Evolutionary conservation across 1,284 basidiomycete species (phyloP).

Genomic region (Lignosus rhinocerotis): DNA sequence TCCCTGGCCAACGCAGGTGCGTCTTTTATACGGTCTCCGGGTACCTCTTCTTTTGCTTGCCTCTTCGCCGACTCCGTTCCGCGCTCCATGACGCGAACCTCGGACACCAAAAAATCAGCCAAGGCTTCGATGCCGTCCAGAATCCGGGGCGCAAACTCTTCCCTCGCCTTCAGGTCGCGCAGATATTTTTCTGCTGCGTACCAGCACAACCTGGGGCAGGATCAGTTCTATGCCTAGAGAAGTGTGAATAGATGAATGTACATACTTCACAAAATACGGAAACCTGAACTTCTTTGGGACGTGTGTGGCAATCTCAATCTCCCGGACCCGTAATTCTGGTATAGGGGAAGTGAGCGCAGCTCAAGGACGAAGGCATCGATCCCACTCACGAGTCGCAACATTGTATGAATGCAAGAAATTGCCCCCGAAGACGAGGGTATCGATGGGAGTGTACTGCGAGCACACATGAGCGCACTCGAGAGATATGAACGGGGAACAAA

Average conservation of each 20-base stretch:
- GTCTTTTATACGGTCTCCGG: conserved; percentile 79
- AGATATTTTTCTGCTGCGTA: conserved; percentile 83
- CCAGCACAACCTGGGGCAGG: conserved; percentile 74
- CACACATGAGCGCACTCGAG: background rate
- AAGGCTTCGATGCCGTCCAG: conserved; percentile 72
- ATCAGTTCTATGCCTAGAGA: conserved; percentile 1
- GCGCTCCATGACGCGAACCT: conserved; percentile 69
- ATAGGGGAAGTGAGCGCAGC: conserved; percentile 1
- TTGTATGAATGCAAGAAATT: conserved; percentile 93
- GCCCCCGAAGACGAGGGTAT: conserved; percentile 95
- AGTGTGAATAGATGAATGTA: conserved; percentile 8
- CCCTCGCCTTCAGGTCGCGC: conserved; percentile 66
- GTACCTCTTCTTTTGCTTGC: conserved; percentile 79
- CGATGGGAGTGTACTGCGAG: conserved; percentile 80
- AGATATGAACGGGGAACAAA: conserved; percentile 17
- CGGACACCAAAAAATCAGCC: conserved; percentile 77
- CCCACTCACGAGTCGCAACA: conserved; percentile 64
- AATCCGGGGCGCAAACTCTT: conserved; percentile 62
- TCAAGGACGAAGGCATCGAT: conserved; percentile 1
- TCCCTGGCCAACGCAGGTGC: conserved; percentile 77
- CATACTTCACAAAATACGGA: conserved; percentile 80
- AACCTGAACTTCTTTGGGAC: conserved; percentile 96
- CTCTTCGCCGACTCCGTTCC: conserved; percentile 63
- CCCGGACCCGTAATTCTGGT: conserved; percentile 81
- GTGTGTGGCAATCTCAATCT: conserved; percentile 91